phyloP scores from a whole-genome alignment of 2,329 filamentous ascomycete genomes.

The Aaosphaeria pasadenensis region DNA sequence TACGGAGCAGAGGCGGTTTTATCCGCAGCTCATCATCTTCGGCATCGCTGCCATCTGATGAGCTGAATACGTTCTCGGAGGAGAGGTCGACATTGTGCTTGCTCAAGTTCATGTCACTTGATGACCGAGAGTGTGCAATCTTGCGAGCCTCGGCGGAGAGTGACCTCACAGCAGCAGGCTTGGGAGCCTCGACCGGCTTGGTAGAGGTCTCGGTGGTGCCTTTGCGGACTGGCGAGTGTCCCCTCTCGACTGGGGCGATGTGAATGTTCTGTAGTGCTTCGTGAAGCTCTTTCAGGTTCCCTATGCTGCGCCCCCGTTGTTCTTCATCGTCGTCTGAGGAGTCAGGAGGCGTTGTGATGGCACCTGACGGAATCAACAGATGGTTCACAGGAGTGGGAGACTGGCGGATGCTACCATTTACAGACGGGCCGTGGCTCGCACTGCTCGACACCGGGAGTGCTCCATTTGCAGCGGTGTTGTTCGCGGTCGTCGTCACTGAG shows the following conservation, averaged over 20 bases:
- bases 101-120: conserved; percentile 55
- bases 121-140: conserved; percentile 60
- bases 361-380: conserved; percentile 74
- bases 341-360: conserved; percentile 88
- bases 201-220: conserved; percentile 14
- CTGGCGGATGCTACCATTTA: conserved; percentile 67
- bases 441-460: conserved; percentile 18
- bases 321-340: conserved; percentile 92
- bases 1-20: conserved; percentile 91
- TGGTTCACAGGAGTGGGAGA: conserved; percentile 80
- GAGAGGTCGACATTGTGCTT: conserved; percentile 41
- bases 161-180: conserved; percentile 14
- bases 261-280: conserved; percentile 80
- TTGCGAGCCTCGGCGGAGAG: conserved; percentile 57
- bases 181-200: conserved; percentile 12
- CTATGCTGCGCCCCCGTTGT: conserved; percentile 54
- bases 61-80: conserved; percentile 43
- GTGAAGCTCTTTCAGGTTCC: conserved; percentile 65
- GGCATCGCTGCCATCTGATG: conserved; percentile 52
- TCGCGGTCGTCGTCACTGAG: conserved; percentile 39
- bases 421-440: conserved; percentile 24
- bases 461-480: conserved; percentile 26
- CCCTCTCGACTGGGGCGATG: conserved; percentile 48
- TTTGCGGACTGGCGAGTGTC: conserved; percentile 53
- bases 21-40: conserved; percentile 55